Evolutionary conservation across 352 stramenopile species (phyloP).

Genomic region (Elongisporangium anandrum): DNA sequence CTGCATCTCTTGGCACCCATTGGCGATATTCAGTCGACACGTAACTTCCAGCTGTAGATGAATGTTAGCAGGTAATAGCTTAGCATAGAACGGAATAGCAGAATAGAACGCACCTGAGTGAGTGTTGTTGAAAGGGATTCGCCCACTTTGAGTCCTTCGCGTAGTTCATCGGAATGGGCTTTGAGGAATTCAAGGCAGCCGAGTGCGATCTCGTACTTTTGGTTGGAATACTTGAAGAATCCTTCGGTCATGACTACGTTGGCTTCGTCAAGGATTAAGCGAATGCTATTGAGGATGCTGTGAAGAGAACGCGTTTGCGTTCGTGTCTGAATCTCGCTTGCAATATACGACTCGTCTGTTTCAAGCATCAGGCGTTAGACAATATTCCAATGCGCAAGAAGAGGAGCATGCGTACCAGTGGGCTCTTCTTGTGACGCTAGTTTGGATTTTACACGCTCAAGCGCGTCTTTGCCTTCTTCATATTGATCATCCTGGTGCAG

Average conservation of each 20-base stretch:
- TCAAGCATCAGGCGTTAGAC: not conserved
- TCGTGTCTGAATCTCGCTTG: not conserved
- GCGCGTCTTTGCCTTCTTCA: constrained; percentile 17
- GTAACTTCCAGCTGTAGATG: constrained; percentile 30
- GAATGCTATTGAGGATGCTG: constrained; percentile 22
- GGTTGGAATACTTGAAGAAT: constrained; percentile 57
- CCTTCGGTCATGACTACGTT: constrained; percentile 61
- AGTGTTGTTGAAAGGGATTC: not conserved
- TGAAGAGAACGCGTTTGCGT: not conserved
- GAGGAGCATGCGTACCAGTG: constrained; percentile 10
- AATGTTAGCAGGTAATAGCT: too few relatives aligned
- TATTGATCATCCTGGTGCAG: constrained; percentile 20
- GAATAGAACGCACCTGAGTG: not conserved
- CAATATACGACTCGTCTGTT: not conserved
- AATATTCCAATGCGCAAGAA: not conserved
- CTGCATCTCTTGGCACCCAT: constrained; percentile 60
- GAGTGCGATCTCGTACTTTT: constrained; percentile 47
- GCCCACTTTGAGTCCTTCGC: not conserved
- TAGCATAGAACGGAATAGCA: too few relatives aligned
- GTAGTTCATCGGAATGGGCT: not conserved
- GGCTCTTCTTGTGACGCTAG: constrained; percentile 18
- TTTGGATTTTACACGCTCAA: constrained; percentile 26
- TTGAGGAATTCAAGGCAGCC: constrained; percentile 18
- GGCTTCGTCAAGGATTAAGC: constrained; percentile 36
- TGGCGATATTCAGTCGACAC: constrained; percentile 63